phyloP scores from a whole-genome alignment of 73 alveolate species.

The Tetrahymena borealis region DNA sequence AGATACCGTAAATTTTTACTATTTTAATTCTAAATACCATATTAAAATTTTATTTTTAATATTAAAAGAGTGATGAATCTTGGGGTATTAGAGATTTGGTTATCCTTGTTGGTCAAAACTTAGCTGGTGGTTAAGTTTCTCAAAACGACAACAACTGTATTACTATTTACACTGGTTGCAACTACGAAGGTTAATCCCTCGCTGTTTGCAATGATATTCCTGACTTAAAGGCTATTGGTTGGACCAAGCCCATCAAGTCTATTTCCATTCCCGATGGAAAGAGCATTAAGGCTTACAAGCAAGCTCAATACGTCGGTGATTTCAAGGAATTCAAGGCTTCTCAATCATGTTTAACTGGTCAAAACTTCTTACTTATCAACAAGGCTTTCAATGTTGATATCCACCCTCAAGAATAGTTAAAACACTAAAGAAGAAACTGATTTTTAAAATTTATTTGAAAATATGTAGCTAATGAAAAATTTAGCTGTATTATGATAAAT shows the following conservation, averaged over 20 bases:
- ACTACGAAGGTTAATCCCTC: constrained; percentile 21
- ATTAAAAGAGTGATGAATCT: neutral
- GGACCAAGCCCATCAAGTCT: constrained; percentile 37
- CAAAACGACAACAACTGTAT: constrained; percentile 15
- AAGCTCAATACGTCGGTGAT: neutral
- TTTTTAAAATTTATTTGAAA: too few species aligned
- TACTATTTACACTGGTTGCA: constrained; percentile 3
- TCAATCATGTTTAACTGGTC: neutral
- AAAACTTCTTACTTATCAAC: neutral
- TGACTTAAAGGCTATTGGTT: constrained; percentile 21
- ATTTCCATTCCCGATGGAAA: constrained; percentile 11
- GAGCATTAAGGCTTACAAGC: neutral
- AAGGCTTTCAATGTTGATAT: neutral
- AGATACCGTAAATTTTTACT: neutral
- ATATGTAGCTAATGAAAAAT: too few species aligned
- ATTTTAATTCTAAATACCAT: neutral
- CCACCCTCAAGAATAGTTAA: neutral
- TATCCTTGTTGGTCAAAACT: neutral
- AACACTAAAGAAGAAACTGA: neutral
- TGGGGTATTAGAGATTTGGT: neutral
- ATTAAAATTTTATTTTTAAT: neutral
- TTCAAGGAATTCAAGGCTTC: neutral
- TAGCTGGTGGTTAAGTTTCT: neutral
- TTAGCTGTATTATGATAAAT: too few species aligned
- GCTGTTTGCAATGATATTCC: constrained; percentile 28